Conservation (phyloP, 2,329 filamentous ascomycete species). For the Colletotrichum lentis region DNA sequence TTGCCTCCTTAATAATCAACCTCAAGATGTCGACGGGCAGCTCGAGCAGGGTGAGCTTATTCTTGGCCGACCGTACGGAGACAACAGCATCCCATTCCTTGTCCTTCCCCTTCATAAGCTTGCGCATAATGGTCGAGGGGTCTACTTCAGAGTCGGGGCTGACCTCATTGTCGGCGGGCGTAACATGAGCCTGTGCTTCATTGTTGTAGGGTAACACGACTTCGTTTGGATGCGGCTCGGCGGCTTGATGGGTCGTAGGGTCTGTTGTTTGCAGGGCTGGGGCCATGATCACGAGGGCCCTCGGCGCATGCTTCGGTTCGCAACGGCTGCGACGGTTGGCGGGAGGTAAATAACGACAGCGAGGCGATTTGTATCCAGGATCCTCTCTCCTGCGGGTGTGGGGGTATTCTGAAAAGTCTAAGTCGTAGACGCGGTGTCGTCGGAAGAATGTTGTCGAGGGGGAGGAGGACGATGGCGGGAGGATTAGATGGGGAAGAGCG, state of each 20-base stretch:
- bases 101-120: slow-evolving; percentile 66
- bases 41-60: slow-evolving; percentile 69
- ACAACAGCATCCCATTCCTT: slow-evolving; percentile 72
- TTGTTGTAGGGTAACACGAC: slow-evolving; percentile 21
- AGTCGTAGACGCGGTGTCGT: neutral
- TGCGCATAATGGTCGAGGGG: slow-evolving; percentile 42
- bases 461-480: neutral
- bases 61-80: slow-evolving; percentile 40
- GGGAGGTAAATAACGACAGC: neutral
- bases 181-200: slow-evolving; percentile 1
- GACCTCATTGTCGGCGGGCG: slow-evolving; percentile 15
- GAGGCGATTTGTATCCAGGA: neutral
- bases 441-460: neutral
- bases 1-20: slow-evolving; percentile 80
- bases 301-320: slow-evolving; percentile 30
- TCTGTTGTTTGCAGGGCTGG: slow-evolving; percentile 35
- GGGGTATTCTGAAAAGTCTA: neutral
- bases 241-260: slow-evolving; percentile 29
- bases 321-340: neutral
- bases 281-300: slow-evolving; percentile 34
- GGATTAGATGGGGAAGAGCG: slow-evolving; percentile 1
- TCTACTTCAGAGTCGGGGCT: slow-evolving; percentile 36
- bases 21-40: slow-evolving; percentile 81
- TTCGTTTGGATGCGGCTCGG: slow-evolving; percentile 29
- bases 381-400: neutral